Evolutionary conservation across 2,329 filamentous ascomycete species (phyloP).

Genomic region (Waltergamsia citrina): DNA sequence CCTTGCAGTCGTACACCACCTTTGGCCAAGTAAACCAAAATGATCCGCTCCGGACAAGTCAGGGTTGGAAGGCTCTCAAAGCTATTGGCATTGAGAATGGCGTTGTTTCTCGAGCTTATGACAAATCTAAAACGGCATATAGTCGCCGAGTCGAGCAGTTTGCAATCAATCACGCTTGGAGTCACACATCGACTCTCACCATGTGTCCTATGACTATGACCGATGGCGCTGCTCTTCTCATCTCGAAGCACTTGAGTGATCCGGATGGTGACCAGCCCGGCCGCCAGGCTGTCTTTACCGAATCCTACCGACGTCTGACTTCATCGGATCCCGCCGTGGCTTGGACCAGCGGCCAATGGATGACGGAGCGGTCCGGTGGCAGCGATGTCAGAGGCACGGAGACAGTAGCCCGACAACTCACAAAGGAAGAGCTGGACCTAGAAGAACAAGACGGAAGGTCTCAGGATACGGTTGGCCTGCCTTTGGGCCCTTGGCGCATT

Average conservation of each 20-base stretch:
- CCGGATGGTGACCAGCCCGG: no score
- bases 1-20: neutral
- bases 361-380: slow-evolving; percentile 62
- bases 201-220: no score
- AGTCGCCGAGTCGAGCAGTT: no score
- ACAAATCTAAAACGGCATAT: neutral
- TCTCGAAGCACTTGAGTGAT: no score
- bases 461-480: slow-evolving; percentile 9
- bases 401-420: slow-evolving; percentile 37
- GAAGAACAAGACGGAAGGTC: neutral
- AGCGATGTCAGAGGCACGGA: slow-evolving; percentile 62
- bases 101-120: neutral
- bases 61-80: neutral
- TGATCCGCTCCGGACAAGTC: neutral
- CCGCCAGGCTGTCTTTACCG: slow-evolving; percentile 44
- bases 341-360: slow-evolving; percentile 72
- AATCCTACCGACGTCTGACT: slow-evolving; percentile 42
- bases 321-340: slow-evolving; percentile 37
- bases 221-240: no score
- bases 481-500: slow-evolving; percentile 49
- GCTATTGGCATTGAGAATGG: neutral
- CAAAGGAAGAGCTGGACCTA: neutral
- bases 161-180: no score
- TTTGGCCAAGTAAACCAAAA: neutral
- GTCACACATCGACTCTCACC: no score